phyloP scores from a whole-genome alignment of 2,329 filamentous ascomycete species.

The Hypoxylon sp. region DNA sequence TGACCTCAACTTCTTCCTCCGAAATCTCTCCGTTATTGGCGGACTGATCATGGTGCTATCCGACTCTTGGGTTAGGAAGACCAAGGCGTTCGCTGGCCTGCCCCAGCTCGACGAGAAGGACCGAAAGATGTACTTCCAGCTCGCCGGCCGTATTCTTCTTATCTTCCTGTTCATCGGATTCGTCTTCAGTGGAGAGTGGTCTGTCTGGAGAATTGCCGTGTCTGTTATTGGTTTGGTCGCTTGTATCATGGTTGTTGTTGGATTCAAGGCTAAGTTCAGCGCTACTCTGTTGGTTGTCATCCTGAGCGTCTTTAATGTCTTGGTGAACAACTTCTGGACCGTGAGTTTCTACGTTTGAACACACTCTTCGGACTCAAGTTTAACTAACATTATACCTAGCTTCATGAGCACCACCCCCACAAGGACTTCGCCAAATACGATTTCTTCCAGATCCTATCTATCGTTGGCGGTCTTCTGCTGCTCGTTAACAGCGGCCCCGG shows the following conservation, averaged over 20 bases:
- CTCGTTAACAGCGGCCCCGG: constrained; percentile 99
- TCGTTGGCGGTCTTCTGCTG: constrained; percentile 95
- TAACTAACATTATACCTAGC: constrained; percentile 65
- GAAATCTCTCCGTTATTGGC: constrained; percentile 97
- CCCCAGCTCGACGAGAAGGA: constrained; percentile 98
- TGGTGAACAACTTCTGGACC: constrained; percentile 99
- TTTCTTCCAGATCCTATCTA: constrained; percentile 99
- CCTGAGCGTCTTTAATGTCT: constrained; percentile 93
- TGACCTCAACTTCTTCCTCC: constrained; percentile 99
- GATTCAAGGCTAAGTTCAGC: constrained; percentile 99
- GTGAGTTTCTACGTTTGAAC: constrained; percentile 69
- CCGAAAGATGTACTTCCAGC: constrained; percentile 99
- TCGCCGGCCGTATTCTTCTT: constrained; percentile 92
- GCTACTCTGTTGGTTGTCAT: constrained; percentile 95
- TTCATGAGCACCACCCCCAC: constrained; percentile 97
- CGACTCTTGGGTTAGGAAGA: constrained; percentile 98
- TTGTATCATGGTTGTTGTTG: constrained; percentile 98
- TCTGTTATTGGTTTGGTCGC: constrained; percentile 88
- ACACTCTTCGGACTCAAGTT: constrained; percentile 26
- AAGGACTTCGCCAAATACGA: constrained; percentile 99
- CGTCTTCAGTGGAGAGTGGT: constrained; percentile 95
- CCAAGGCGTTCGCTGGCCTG: constrained; percentile 94
- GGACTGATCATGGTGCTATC: constrained; percentile 98
- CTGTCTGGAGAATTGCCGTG: constrained; percentile 87
- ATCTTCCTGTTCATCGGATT: constrained; percentile 99